These are phyloP conservation scores for Ceratocystis alfenasii DNA, from an alignment of 2,329 filamentous ascomycete genomes.

Conservation along the genomic window DNA sequence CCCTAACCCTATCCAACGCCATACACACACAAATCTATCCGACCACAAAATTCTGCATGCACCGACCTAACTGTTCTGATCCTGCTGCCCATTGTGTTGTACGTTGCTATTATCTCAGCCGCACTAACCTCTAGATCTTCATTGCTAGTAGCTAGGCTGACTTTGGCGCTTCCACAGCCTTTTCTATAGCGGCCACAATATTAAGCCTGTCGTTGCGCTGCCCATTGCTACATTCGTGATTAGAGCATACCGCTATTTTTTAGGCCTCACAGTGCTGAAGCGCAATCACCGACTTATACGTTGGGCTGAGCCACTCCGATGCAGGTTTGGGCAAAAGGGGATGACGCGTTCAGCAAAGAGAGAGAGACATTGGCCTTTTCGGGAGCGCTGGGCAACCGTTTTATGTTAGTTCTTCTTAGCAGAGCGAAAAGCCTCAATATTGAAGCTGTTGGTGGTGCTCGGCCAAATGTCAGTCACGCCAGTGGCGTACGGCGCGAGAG, in stretches of 20 bases:
- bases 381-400: not conserved
- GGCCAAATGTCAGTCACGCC: not conserved
- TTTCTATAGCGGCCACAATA: too few relatives aligned
- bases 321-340: not conserved
- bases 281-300: not conserved
- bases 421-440: constrained; percentile 3
- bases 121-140: too few relatives aligned
- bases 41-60: not conserved
- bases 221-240: not conserved
- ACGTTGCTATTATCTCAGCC: not conserved
- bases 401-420: not conserved
- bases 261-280: not conserved
- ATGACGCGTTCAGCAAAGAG: not conserved
- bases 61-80: not conserved
- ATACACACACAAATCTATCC: not conserved
- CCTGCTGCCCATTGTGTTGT: not conserved
- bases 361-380: not conserved
- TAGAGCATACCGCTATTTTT: not conserved
- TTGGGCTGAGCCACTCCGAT: not conserved
- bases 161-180: too few relatives aligned
- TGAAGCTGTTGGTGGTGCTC: not conserved
- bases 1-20: not conserved
- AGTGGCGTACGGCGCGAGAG: not conserved
- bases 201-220: too few relatives aligned
- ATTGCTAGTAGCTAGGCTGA: too few relatives aligned